phyloP scores from a whole-genome alignment of 495 filamentous ascomycete species.

The Penicillium subrubescens region DNA sequence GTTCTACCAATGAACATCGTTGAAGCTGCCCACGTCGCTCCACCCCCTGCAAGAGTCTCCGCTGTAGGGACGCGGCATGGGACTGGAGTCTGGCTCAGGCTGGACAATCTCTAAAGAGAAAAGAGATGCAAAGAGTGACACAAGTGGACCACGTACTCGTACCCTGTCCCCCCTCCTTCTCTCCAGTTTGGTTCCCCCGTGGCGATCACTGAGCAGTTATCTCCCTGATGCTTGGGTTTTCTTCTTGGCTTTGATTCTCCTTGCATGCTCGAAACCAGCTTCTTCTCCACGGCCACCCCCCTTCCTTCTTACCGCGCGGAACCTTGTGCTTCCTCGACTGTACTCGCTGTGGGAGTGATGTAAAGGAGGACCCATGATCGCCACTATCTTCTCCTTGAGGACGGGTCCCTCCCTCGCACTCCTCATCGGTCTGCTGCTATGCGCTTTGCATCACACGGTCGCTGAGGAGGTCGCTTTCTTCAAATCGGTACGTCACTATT shows the following conservation, averaged over 20 bases:
- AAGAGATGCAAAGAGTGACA: not conserved
- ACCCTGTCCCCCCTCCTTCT: constrained; percentile 2
- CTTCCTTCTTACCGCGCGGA: constrained; percentile 12
- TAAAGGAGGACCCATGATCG: constrained; percentile 27
- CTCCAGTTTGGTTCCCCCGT: not conserved
- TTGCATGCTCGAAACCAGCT: constrained; percentile 21
- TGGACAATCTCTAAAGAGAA: not conserved
- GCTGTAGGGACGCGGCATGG: not conserved
- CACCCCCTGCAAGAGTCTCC: constrained; percentile 5
- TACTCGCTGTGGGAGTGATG: constrained; percentile 17
- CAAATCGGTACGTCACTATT: constrained; percentile 29
- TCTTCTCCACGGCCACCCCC: constrained; percentile 5
- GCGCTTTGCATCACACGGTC: constrained; percentile 9
- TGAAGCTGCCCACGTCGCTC: not conserved
- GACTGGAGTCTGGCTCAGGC: not conserved
- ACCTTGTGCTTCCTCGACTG: not conserved
- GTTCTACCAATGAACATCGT: constrained; percentile 11
- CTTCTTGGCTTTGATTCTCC: constrained; percentile 7
- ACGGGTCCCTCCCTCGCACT: constrained; percentile 13
- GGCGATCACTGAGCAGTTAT: constrained; percentile 8
- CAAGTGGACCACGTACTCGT: constrained; percentile 15
- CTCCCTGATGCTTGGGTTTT: constrained; percentile 3
- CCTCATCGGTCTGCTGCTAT: constrained; percentile 19
- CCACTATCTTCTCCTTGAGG: constrained; percentile 19
- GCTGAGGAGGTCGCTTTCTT: constrained; percentile 27